Evolutionary conservation across 1,284 basidiomycete genomes (phyloP).

Genomic region (Cryptococcus sp.): DNA sequence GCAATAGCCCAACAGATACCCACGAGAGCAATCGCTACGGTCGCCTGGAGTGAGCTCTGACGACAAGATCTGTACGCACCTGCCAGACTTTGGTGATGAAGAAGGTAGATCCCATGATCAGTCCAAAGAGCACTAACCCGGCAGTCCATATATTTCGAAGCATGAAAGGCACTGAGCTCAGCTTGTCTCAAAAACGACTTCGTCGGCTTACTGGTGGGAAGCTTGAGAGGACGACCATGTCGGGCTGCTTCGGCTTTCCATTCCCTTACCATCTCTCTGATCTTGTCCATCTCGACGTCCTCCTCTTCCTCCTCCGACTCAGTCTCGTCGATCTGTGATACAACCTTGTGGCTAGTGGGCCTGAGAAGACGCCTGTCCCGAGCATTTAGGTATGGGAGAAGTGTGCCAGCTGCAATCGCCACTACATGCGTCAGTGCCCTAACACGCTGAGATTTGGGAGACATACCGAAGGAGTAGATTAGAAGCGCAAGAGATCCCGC

Average conservation of each 20-base stretch:
- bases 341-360: constrained; percentile 49
- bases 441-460: background rate
- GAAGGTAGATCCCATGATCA: constrained; percentile 76
- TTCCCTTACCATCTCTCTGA: constrained; percentile 64
- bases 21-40: constrained; percentile 71
- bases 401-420: constrained; percentile 72
- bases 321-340: constrained; percentile 14
- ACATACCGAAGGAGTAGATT: constrained; percentile 76
- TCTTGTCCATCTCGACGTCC: constrained; percentile 64
- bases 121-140: constrained; percentile 70
- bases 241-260: constrained; percentile 77
- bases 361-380: constrained; percentile 71
- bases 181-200: background rate
- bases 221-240: constrained; percentile 63
- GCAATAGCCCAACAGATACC: constrained; percentile 94
- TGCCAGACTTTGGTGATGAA: constrained; percentile 71
- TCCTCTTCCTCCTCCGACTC: constrained; percentile 55
- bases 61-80: constrained; percentile 45
- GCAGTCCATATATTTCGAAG: constrained; percentile 87
- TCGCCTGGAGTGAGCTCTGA: constrained; percentile 55
- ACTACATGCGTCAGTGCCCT: constrained; percentile 53
- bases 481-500: constrained; percentile 85
- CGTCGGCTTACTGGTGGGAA: constrained; percentile 58
- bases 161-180: constrained; percentile 64
- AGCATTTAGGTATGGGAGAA: constrained; percentile 75